A percentile compares a stretch with the other conserved stretches of the same genome.
These are phyloP conservation scores for Cryptococcus amylolentus DNA, from an alignment of 1,284 basidiomycete genomes.

Conservation along the genomic window DNA sequence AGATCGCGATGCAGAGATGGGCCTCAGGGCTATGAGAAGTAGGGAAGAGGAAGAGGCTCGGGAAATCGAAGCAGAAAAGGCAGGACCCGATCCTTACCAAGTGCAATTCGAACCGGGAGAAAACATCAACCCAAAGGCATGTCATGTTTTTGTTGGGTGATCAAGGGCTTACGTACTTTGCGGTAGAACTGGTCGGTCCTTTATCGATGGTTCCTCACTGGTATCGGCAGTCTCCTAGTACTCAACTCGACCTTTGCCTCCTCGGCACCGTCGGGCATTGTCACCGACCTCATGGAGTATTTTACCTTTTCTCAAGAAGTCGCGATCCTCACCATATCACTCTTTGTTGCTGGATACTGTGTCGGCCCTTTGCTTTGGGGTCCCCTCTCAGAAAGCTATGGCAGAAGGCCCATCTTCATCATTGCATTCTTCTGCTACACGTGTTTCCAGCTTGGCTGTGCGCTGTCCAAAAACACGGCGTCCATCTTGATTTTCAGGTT, in stretches of 20 bases:
- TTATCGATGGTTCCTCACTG: constrained; percentile 65
- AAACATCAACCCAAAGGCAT: constrained; percentile 44
- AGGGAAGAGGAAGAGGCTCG: constrained; percentile 40
- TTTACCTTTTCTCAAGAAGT: constrained; percentile 61
- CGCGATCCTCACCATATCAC: constrained; percentile 49
- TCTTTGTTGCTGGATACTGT: constrained; percentile 51
- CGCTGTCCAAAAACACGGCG: constrained; percentile 60
- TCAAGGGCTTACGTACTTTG: background rate
- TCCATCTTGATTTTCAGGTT: constrained; percentile 66
- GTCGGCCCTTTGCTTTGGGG: constrained; percentile 63
- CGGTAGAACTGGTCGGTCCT: constrained; percentile 59
- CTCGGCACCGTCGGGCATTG: constrained; percentile 44
- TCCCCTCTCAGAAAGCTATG: constrained; percentile 56
- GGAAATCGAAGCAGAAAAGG: constrained; percentile 27
- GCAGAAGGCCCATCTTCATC: constrained; percentile 63
- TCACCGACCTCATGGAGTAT: constrained; percentile 50
- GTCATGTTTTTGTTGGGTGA: constrained; percentile 7
- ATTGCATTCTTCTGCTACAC: constrained; percentile 63
- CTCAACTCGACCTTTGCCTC: constrained; percentile 60
- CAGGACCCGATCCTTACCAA: constrained; percentile 39
- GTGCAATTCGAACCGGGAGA: constrained; percentile 48
- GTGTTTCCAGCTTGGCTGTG: constrained; percentile 58
- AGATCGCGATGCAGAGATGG: constrained; percentile 40
- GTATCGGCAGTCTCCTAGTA: constrained; percentile 60
- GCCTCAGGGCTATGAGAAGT: constrained; percentile 35